Conservation (phyloP, 306 rosid genomes). For the Luffa acutangula region DNA sequence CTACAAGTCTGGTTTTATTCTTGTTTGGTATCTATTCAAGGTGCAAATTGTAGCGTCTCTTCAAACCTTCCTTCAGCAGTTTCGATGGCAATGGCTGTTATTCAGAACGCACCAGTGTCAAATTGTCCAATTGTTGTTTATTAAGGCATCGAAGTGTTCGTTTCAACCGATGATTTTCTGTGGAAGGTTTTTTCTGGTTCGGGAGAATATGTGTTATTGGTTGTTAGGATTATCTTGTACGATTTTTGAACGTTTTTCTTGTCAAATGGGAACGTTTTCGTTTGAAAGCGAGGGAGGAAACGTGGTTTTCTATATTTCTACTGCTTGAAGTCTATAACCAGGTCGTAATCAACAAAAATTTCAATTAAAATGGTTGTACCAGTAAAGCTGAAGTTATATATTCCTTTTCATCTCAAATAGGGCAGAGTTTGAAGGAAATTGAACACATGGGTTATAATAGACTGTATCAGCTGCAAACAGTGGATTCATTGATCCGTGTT, state of each 20-base stretch:
- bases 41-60: not conserved
- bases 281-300: not conserved
- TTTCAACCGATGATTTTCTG: not conserved
- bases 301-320: not conserved
- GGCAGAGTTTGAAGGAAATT: not conserved
- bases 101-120: not conserved
- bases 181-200: not conserved
- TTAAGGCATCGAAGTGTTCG: not conserved
- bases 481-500: not conserved
- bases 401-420: not conserved
- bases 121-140: not conserved
- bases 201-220: not conserved
- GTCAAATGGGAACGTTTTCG: not conserved
- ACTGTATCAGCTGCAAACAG: not conserved
- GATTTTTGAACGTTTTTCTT: not conserved
- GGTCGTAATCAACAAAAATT: not conserved
- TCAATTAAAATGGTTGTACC: not conserved
- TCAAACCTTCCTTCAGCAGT: not conserved
- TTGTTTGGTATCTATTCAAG: not conserved
- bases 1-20: not conserved
- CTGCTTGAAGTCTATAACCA: not conserved
- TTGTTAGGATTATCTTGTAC: not conserved
- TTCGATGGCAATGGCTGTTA: no score
- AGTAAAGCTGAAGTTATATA: not conserved
- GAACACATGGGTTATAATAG: not conserved